Evolutionary conservation across 805 yeast genomes (phyloP).

Genomic region (Wickerhamomyces bovis): DNA sequence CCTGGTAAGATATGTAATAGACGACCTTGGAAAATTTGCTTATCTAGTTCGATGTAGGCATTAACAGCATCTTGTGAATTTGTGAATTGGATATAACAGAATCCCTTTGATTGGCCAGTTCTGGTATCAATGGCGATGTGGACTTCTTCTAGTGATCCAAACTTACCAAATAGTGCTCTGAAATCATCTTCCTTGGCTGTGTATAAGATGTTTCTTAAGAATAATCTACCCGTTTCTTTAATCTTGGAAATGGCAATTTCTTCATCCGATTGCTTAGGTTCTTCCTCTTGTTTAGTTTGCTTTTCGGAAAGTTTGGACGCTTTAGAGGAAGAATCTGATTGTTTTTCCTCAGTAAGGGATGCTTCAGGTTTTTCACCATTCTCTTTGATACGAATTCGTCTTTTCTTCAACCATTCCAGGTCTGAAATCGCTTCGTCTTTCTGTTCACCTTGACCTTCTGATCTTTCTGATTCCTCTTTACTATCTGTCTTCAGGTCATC

Average conservation of each 20-base stretch:
- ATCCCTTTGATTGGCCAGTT: conserved; percentile 88
- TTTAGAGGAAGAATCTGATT: conserved; percentile 2
- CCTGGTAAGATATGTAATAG: conserved; percentile 85
- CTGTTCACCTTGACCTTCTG: conserved; percentile 27
- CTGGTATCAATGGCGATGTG: conserved; percentile 90
- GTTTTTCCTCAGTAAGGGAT: conserved; percentile 3
- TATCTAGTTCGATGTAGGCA: conserved; percentile 74
- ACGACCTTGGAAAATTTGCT: conserved; percentile 90
- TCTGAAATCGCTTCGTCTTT: conserved; percentile 57
- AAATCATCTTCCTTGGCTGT: conserved; percentile 78
- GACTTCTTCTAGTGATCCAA: conserved; percentile 77
- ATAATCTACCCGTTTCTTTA: conserved; percentile 69
- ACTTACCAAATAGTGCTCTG: conserved; percentile 51
- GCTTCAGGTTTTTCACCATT: conserved; percentile 23
- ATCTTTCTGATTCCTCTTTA: conserved; percentile 22
- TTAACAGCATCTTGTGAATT: conserved; percentile 64
- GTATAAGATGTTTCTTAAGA: conserved; percentile 80
- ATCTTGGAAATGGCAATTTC: conserved; percentile 48
- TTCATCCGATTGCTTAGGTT: conserved; percentile 34
- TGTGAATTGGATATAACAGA: conserved; percentile 76
- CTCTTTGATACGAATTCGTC: conserved; percentile 67
- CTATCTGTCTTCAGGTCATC: conserved; percentile 23
- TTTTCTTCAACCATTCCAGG: conserved; percentile 78
- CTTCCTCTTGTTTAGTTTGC: conserved; percentile 11
- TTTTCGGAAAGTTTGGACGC: conserved; percentile 2